Evolutionary conservation across 345 rosid species (phyloP).

Genomic region (Trapa bicornis): DNA sequence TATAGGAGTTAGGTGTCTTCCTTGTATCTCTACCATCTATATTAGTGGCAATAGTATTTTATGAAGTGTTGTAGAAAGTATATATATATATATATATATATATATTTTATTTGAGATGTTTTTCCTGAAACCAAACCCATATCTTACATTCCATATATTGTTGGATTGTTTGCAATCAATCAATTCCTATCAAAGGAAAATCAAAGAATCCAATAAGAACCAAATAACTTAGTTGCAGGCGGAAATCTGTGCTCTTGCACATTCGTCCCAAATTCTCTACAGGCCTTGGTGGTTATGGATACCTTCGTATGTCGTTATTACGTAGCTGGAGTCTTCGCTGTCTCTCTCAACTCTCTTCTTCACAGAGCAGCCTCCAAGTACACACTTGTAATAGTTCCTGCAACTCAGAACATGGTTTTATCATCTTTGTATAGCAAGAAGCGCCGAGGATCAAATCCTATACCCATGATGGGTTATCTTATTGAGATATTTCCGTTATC

Average conservation of each 20-base stretch:
- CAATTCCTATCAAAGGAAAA: too few relatives aligned
- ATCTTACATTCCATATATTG: too few relatives aligned
- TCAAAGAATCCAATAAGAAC: not conserved
- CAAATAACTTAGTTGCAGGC: not conserved
- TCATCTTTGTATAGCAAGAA: not conserved
- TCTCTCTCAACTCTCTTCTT: slow-evolving; percentile 93
- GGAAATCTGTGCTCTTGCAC: not conserved
- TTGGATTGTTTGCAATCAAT: too few relatives aligned
- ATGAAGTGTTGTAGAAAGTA: too few relatives aligned
- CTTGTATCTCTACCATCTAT: too few relatives aligned
- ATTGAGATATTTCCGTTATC: too few relatives aligned
- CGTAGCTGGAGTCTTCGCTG: slow-evolving; percentile 52
- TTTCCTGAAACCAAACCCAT: too few relatives aligned
- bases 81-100: too few relatives aligned
- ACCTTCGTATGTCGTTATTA: slow-evolving; percentile 84
- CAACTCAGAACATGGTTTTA: not conserved
- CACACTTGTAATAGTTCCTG: slow-evolving; percentile 83
- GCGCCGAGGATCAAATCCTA: not conserved
- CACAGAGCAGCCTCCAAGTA: slow-evolving; percentile 59
- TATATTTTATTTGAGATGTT: too few relatives aligned
- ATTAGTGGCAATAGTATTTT: too few relatives aligned
- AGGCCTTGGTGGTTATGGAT: slow-evolving; percentile 47
- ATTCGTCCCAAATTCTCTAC: not conserved
- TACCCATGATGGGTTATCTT: too few relatives aligned
- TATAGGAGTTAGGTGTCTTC: too few relatives aligned